Evolutionary conservation across 352 stramenopile species (phyloP).

Genomic region (Phytophthora tubulina): DNA sequence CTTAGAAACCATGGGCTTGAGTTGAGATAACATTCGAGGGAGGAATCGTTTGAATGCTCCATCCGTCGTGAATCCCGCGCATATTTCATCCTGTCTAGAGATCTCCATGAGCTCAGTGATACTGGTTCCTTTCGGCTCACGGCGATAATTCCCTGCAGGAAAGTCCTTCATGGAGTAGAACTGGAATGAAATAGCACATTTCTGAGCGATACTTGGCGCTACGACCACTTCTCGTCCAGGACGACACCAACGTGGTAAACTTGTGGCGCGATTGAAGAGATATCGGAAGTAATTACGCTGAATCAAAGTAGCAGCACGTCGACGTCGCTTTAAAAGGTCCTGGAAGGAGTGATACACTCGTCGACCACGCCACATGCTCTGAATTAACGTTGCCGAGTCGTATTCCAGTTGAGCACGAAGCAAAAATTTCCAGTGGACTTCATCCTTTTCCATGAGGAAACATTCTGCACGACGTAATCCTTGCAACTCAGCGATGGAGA

Average conservation of each 20-base stretch:
- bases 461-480: slow-evolving; percentile 65
- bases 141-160: slow-evolving; percentile 68
- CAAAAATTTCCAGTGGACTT: slow-evolving; percentile 61
- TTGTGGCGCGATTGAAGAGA: slow-evolving; percentile 68
- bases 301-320: slow-evolving; percentile 57
- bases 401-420: slow-evolving; percentile 57
- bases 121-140: slow-evolving; percentile 42
- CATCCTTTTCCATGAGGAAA: slow-evolving; percentile 77
- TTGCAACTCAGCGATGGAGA: slow-evolving; percentile 45
- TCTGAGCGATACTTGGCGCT: slow-evolving; percentile 65
- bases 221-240: slow-evolving; percentile 73
- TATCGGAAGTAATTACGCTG: slow-evolving; percentile 81
- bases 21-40: slow-evolving; percentile 74
- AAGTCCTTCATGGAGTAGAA: slow-evolving; percentile 86
- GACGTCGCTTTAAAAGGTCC: slow-evolving; percentile 38
- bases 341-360: slow-evolving; percentile 44
- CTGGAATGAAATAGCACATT: slow-evolving; percentile 75
- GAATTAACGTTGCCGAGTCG: slow-evolving; percentile 54
- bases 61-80: slow-evolving; percentile 77
- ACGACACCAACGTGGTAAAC: slow-evolving; percentile 70
- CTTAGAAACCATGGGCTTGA: slow-evolving; percentile 57
- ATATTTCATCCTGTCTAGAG: slow-evolving; percentile 74
- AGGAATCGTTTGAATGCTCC: slow-evolving; percentile 82
- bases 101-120: slow-evolving; percentile 65
- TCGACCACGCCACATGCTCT: slow-evolving; percentile 51